A percentile compares a stretch with the other conserved stretches of the same genome.
These are phyloP conservation scores for Aspergillus glaucus DNA, from an alignment of 2,329 filamentous ascomycete genomes.

Conservation along the genomic window DNA sequence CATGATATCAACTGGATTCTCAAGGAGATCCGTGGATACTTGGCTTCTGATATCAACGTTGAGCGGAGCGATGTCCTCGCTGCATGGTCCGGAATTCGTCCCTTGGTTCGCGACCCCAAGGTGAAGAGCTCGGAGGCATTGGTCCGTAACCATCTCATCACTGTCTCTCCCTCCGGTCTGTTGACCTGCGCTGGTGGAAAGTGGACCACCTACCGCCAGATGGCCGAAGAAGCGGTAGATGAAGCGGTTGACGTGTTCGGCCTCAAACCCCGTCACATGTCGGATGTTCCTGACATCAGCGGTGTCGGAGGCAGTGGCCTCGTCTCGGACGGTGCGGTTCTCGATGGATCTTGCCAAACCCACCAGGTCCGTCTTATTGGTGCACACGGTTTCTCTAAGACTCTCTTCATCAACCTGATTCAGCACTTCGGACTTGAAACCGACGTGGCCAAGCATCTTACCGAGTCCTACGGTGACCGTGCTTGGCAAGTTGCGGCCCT, in stretches of 20 bases:
- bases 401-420: conserved; percentile 90
- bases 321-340: conserved; percentile 63
- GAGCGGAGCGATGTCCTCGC: conserved; percentile 81
- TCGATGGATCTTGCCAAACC: conserved; percentile 74
- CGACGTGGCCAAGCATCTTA: conserved; percentile 83
- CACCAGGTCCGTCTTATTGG: conserved; percentile 75
- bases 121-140: conserved; percentile 80
- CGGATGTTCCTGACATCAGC: conserved; percentile 60
- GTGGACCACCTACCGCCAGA: conserved; percentile 89
- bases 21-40: conserved; percentile 72
- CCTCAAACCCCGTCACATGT: conserved; percentile 52
- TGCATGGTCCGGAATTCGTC: conserved; percentile 82
- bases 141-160: conserved; percentile 78
- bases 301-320: conserved; percentile 65
- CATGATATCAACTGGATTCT: conserved; percentile 85
- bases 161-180: conserved; percentile 70
- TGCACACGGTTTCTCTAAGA: conserved; percentile 81
- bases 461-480: conserved; percentile 81
- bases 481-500: conserved; percentile 85
- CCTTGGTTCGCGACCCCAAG: conserved; percentile 78
- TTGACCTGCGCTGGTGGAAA: conserved; percentile 84
- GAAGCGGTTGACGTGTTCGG: conserved; percentile 65
- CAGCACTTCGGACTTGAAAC: conserved; percentile 90
- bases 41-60: conserved; percentile 78
- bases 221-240: conserved; percentile 86